phyloP scores from a whole-genome alignment of 176 grass and related monocot species.

The Echinochloa phyllopogon region DNA sequence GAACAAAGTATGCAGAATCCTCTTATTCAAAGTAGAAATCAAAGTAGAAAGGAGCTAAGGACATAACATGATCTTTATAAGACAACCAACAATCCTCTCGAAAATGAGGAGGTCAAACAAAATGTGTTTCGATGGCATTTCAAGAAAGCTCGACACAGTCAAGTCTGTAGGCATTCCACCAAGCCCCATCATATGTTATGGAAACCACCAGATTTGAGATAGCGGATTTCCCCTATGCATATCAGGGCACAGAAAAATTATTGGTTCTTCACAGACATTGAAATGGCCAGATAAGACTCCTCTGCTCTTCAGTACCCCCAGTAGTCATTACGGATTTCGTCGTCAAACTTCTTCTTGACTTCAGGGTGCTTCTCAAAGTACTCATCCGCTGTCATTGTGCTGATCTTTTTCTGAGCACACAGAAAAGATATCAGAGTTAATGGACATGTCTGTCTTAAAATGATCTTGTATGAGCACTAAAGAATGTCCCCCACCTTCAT shows the following conservation, averaged over 20 bases:
- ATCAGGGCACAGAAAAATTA: constrained; percentile 41
- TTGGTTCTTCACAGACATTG: constrained; percentile 30
- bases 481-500: constrained; percentile 65
- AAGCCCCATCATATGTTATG: constrained; percentile 36
- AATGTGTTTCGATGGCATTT: constrained; percentile 34
- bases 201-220: constrained; percentile 34
- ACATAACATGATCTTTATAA: background rate
- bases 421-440: constrained; percentile 24
- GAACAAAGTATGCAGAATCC: background rate
- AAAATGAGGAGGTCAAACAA: constrained; percentile 23
- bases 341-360: constrained; percentile 77
- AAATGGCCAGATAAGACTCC: constrained; percentile 22
- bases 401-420: constrained; percentile 79
- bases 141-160: constrained; percentile 14
- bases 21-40: constrained; percentile 44
- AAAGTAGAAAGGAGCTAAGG: constrained; percentile 16
- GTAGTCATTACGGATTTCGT: constrained; percentile 90
- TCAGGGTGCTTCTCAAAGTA: constrained; percentile 82
- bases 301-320: constrained; percentile 80
- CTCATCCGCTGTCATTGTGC: constrained; percentile 84
- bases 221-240: constrained; percentile 36
- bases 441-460: background rate
- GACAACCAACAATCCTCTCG: background rate
- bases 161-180: constrained; percentile 32
- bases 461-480: background rate